Conservation (phyloP, 1,139 yeast species). For the Scheffersomyces quercinus region DNA sequence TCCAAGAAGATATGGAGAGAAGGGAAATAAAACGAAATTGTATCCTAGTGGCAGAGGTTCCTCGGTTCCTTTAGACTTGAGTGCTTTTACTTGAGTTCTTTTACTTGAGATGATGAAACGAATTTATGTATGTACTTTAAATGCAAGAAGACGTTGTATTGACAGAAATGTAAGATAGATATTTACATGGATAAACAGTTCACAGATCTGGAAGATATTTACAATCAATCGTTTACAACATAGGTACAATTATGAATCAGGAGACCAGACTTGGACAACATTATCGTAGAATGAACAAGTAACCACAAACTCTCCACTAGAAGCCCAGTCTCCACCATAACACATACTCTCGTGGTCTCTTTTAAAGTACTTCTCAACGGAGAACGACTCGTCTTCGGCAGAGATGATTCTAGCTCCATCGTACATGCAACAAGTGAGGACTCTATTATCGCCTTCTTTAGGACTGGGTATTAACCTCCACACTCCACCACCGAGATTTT, state of each 20-base stretch:
- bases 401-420: slow-evolving; percentile 80
- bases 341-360: slow-evolving; percentile 88
- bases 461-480: slow-evolving; percentile 84
- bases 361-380: slow-evolving; percentile 53
- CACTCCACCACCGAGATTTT: slow-evolving; percentile 86
- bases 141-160: too few species aligned
- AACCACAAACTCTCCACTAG: slow-evolving; percentile 47
- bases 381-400: slow-evolving; percentile 29
- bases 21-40: slow-evolving; percentile 53
- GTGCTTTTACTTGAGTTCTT: slow-evolving; percentile 14
- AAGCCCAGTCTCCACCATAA: slow-evolving; percentile 90
- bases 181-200: too few species aligned
- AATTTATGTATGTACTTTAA: too few species aligned
- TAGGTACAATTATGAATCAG: slow-evolving; percentile 9
- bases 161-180: too few species aligned
- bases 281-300: slow-evolving; percentile 93
- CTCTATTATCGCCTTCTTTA: slow-evolving; percentile 34
- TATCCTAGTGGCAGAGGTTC: slow-evolving; percentile 97
- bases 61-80: slow-evolving; percentile 81
- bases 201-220: too few species aligned
- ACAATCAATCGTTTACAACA: too few species aligned
- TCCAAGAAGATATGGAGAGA: slow-evolving; percentile 73
- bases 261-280: slow-evolving; percentile 72
- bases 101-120: slow-evolving; percentile 1
- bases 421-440: slow-evolving; percentile 90